Conservation (phyloP, 225 moss, liverwort and hornwort species). For the Bryoerythrophyllum caledonicum region DNA sequence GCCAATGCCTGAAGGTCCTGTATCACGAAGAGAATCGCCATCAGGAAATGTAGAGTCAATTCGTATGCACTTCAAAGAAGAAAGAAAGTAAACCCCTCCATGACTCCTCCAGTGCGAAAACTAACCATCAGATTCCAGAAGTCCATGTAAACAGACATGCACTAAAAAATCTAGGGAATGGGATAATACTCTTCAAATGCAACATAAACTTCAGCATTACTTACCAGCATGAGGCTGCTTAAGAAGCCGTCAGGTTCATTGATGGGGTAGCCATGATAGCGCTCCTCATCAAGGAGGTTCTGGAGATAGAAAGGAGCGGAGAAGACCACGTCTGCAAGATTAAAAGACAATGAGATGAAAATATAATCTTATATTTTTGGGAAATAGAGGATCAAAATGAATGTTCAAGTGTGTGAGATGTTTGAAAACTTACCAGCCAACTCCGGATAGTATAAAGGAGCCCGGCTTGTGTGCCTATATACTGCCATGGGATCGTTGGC, state of each 20-base stretch:
- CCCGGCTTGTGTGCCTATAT: constrained; percentile 69
- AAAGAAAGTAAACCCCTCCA: not conserved
- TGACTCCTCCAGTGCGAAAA: not conserved
- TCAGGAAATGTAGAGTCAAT: not conserved
- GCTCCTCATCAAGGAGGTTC: constrained; percentile 87
- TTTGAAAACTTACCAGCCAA: constrained; percentile 61
- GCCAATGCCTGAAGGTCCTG: constrained; percentile 79
- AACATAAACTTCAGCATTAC: not conserved
- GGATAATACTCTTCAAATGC: not conserved
- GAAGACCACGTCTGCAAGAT: constrained; percentile 71
- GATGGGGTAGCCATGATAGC: constrained; percentile 83
- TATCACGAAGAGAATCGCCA: constrained; percentile 1
- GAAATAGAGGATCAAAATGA: constrained; percentile 9
- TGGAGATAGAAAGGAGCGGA: constrained; percentile 96
- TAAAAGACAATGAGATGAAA: not conserved
- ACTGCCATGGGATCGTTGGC: constrained; percentile 76
- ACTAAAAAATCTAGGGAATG: not conserved
- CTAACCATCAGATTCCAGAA: constrained; percentile 13
- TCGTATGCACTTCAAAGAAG: not conserved
- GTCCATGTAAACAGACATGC: not conserved
- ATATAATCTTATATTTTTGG: not conserved
- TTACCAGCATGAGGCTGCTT: constrained; percentile 82
- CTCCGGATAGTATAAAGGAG: constrained; percentile 85
- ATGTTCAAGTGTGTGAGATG: not conserved
- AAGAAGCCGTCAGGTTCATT: constrained; percentile 82